These are phyloP conservation scores for Coniochaeta sp. DNA, from an alignment of 2,329 filamentous ascomycete species.

Conservation along the genomic window DNA sequence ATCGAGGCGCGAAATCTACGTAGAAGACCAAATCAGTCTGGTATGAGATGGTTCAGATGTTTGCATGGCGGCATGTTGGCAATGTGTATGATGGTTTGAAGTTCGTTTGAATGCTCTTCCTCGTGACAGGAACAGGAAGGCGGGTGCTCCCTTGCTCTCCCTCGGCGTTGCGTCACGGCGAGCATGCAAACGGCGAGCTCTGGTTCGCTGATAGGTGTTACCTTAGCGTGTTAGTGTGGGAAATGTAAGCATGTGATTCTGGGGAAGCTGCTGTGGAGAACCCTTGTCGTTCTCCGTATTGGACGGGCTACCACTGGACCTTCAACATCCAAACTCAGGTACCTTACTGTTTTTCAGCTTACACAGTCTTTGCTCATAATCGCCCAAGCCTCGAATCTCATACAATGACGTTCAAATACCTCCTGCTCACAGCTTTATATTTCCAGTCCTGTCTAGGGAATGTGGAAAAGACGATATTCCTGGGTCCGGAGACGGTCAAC, in stretches of 20 bases:
- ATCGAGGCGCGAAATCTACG: neutral
- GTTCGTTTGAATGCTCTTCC: neutral
- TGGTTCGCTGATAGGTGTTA: neutral
- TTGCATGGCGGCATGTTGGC: neutral
- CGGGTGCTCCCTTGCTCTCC: slow-evolving; percentile 4
- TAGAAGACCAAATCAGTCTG: neutral
- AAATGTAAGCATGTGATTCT: slow-evolving; percentile 11
- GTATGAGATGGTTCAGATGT: neutral
- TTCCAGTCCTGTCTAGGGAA: slow-evolving; percentile 48
- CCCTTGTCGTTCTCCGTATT: neutral
- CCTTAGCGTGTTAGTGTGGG: neutral
- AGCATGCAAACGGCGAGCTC: neutral
- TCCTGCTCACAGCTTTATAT: neutral
- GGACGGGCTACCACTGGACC: too few relatives aligned
- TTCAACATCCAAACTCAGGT: neutral
- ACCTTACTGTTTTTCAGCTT: too few relatives aligned
- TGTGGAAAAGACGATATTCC: slow-evolving; percentile 86
- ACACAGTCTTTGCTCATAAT: neutral
- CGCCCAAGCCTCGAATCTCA: neutral
- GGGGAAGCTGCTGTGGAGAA: slow-evolving; percentile 1
- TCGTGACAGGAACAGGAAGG: neutral
- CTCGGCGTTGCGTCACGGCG: slow-evolving; percentile 13
- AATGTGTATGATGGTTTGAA: neutral
- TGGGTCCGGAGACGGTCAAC: slow-evolving; percentile 54
- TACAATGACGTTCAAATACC: neutral